phyloP scores from a whole-genome alignment of 2,329 filamentous ascomycete species.

The Exutisphaerella laricina region DNA sequence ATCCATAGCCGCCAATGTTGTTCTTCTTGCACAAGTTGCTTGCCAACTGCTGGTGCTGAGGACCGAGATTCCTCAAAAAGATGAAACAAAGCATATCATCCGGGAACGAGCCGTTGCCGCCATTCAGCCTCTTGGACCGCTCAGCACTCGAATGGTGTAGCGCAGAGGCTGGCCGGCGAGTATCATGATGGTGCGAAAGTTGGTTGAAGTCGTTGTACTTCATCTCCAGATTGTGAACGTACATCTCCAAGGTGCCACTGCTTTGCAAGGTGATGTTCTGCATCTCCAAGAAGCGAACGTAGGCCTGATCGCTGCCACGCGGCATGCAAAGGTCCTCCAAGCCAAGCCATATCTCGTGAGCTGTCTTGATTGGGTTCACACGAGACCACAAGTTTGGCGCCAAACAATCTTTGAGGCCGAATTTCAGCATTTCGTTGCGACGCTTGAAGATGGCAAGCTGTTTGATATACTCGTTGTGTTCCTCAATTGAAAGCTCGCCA shows the following conservation, averaged over 20 bases:
- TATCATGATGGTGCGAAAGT: constrained; percentile 19
- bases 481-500: constrained; percentile 23
- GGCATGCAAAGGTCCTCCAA: constrained; percentile 30
- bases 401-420: constrained; percentile 22
- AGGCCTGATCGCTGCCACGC: constrained; percentile 26
- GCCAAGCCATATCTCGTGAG: constrained; percentile 25
- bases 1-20: constrained; percentile 32
- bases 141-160: constrained; percentile 12
- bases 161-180: constrained; percentile 8
- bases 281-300: constrained; percentile 24
- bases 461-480: constrained; percentile 33
- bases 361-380: constrained; percentile 20
- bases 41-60: constrained; percentile 22
- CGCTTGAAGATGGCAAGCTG: constrained; percentile 31
- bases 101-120: constrained; percentile 17
- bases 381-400: constrained; percentile 24
- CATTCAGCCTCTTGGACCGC: constrained; percentile 11
- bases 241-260: constrained; percentile 25
- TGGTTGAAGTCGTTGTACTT: constrained; percentile 25
- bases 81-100: constrained; percentile 30
- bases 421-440: constrained; percentile 27
- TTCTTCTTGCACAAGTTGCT: constrained; percentile 26
- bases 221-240: constrained; percentile 25
- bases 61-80: constrained; percentile 27
- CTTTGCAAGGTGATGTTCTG: constrained; percentile 22